A percentile compares a stretch with the other conserved stretches of the same genome.
Evolutionary conservation across 2,329 filamentous ascomycete species (phyloP).

Genomic region (Diaporthe sp.): DNA sequence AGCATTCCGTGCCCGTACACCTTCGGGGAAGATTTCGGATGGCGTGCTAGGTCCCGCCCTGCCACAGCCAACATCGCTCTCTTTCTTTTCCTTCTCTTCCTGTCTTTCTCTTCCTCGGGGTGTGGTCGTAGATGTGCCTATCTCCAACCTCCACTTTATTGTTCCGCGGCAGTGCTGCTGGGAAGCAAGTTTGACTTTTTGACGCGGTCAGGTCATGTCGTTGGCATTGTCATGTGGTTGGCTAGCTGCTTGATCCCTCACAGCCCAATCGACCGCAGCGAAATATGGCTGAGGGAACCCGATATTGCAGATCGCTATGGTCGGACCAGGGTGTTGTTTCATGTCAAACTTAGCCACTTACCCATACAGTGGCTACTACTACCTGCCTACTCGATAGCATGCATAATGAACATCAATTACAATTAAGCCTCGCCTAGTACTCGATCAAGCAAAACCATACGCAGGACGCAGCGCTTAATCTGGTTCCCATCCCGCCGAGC

Average conservation of each 20-base stretch:
- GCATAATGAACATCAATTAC: slow-evolving; percentile 30
- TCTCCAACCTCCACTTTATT: neutral
- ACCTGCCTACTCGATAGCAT: slow-evolving; percentile 21
- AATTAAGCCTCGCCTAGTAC: slow-evolving; percentile 20
- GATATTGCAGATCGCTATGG: slow-evolving; percentile 24
- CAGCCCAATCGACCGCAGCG: neutral
- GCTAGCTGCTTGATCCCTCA: neutral
- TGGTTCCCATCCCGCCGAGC: slow-evolving; percentile 5
- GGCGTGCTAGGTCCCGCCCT: slow-evolving; percentile 4
- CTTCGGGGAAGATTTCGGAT: slow-evolving; percentile 8
- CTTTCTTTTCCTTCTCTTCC: neutral
- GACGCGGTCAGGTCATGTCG: neutral
- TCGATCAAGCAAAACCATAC: neutral
- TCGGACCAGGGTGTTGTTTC: slow-evolving; percentile 19
- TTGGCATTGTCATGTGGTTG: neutral
- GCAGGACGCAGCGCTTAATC: slow-evolving; percentile 6
- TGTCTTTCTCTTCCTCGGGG: neutral
- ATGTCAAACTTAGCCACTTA: slow-evolving; percentile 28
- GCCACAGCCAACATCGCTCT: neutral
- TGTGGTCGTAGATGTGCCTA: no score
- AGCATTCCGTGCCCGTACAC: neutral
- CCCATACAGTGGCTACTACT: slow-evolving; percentile 17
- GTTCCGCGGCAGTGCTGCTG: neutral
- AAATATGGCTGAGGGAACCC: neutral
- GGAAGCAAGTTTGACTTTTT: neutral